These are phyloP conservation scores for Fomitopsis pinicola DNA, from an alignment of 1,284 basidiomycete species.

Conservation along the genomic window DNA sequence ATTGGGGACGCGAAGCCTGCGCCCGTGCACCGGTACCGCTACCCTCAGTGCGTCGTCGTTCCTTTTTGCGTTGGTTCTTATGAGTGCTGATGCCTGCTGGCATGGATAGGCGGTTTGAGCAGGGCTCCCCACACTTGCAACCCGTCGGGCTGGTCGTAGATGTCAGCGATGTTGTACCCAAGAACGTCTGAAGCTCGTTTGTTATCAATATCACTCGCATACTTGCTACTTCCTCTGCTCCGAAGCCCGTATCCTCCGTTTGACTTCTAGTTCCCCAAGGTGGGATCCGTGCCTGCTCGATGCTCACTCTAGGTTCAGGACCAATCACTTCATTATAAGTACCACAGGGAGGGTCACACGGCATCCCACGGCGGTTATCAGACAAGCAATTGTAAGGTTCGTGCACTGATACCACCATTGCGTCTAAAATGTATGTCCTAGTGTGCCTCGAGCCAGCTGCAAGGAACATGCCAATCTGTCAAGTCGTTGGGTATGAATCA, in stretches of 20 bases:
- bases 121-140: constrained; percentile 45
- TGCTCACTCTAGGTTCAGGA: no score
- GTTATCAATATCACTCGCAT: background rate
- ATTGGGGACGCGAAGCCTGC: constrained; percentile 49
- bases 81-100: background rate
- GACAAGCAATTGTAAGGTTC: background rate
- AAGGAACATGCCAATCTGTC: background rate
- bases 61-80: background rate
- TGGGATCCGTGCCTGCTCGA: no score
- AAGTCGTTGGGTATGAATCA: background rate
- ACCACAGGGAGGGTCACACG: background rate
- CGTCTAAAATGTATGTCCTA: no score
- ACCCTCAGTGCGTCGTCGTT: constrained; percentile 56
- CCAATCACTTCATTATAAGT: no score
- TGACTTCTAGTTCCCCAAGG: background rate
- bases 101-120: constrained; percentile 29
- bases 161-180: constrained; percentile 40
- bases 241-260: no score
- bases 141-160: constrained; percentile 46
- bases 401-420: no score
- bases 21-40: constrained; percentile 55
- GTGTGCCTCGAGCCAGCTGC: no score
- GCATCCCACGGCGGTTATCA: background rate
- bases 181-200: constrained; percentile 29
- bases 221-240: background rate